Evolutionary conservation across 75 land plant genomes (phyloP).

Genomic region (Cryptomeria japonica): DNA sequence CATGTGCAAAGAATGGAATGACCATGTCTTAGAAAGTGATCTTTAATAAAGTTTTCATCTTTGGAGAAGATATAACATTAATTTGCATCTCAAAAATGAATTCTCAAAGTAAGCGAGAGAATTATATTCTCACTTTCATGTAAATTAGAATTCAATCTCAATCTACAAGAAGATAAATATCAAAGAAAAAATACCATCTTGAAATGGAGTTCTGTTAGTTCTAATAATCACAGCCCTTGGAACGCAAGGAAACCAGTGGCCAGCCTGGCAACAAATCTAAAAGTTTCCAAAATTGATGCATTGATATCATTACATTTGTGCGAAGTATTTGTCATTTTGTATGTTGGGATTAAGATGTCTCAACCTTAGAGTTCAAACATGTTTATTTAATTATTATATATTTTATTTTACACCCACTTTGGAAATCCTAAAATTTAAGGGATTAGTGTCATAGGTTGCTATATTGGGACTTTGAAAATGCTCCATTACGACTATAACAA

Average conservation of each 20-base stretch:
- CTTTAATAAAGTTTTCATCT: slow-evolving; percentile 62
- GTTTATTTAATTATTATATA: no score
- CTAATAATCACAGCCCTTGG: slow-evolving; percentile 75
- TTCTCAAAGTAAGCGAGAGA: slow-evolving; percentile 73
- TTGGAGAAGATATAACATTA: slow-evolving; percentile 77
- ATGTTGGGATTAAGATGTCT: no score
- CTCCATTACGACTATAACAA: no score
- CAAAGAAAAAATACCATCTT: slow-evolving; percentile 94
- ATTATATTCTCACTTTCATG: slow-evolving; percentile 73
- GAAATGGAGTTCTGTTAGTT: slow-evolving; percentile 91
- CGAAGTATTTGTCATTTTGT: no score
- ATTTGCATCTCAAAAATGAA: slow-evolving; percentile 67
- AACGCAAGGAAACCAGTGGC: slow-evolving; percentile 58
- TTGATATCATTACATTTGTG: slow-evolving; percentile 25
- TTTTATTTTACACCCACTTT: no score
- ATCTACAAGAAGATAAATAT: slow-evolving; percentile 73
- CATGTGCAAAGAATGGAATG: slow-evolving; percentile 59
- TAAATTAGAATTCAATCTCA: slow-evolving; percentile 85
- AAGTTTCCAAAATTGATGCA: slow-evolving; percentile 37
- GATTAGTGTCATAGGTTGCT: no score
- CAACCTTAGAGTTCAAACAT: no score
- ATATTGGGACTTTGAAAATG: no score
- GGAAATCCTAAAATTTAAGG: no score
- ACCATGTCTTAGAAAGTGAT: slow-evolving; percentile 58
- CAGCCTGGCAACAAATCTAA: slow-evolving; percentile 62